These are phyloP conservation scores for Neltuma alba DNA, from an alignment of 306 rosid species.

Conservation along the genomic window DNA sequence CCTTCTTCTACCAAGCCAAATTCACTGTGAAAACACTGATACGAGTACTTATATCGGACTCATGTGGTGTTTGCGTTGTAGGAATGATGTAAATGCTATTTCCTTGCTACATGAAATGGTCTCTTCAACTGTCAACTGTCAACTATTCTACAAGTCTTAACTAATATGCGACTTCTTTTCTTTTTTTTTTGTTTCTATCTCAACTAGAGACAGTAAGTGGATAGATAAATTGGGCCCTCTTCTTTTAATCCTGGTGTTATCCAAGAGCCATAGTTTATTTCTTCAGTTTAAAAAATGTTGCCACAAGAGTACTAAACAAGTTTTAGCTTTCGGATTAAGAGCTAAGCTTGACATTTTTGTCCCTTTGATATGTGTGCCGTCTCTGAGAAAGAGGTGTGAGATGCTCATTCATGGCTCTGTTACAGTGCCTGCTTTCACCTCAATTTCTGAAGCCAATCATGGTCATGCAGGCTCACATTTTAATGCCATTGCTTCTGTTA, in stretches of 20 bases:
- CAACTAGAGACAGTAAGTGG: background rate
- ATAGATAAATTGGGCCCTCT: background rate
- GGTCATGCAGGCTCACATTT: constrained; percentile 27
- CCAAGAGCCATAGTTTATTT: background rate
- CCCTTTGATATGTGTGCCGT: background rate
- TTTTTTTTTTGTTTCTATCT: background rate
- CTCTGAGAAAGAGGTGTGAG: constrained; percentile 27
- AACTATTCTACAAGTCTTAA: background rate
- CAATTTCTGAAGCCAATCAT: constrained; percentile 30
- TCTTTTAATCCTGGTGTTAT: background rate
- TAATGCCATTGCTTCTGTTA: constrained; percentile 3
- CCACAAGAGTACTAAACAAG: background rate
- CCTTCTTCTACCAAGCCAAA: background rate
- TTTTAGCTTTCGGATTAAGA: background rate
- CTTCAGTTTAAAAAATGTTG: background rate
- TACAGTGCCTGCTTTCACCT: background rate
- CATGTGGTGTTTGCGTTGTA: background rate
- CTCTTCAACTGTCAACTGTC: background rate
- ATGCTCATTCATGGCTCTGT: constrained; percentile 26
- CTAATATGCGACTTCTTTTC: background rate
- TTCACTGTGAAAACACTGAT: background rate
- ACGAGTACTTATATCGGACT: background rate
- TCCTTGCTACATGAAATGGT: background rate
- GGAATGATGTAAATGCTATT: background rate
- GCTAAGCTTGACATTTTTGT: background rate